Percentiles rank a stretch among this genome's conserved stretches.
phyloP scores from a whole-genome alignment of 148 eudicot species.

The Arbutus unedo region DNA sequence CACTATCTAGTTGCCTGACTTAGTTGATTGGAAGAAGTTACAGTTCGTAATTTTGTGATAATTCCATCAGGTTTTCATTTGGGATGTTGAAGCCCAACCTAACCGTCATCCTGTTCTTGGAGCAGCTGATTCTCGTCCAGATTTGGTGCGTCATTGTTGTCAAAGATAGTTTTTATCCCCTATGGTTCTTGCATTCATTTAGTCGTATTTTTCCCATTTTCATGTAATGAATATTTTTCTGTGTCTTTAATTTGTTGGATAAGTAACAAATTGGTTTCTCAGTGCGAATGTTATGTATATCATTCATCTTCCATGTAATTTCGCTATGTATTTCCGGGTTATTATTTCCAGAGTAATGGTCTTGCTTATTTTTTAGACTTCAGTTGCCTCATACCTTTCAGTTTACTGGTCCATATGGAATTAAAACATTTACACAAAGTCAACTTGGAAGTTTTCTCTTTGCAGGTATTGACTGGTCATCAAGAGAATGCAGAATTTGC shows the following conservation, averaged over 20 bases:
- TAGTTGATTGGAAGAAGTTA: background rate
- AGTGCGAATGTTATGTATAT: too few species aligned
- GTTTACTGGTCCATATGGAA: background rate
- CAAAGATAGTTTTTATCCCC: background rate
- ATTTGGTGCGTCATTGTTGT: conserved; percentile 49
- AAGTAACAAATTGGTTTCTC: background rate
- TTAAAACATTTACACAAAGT: background rate
- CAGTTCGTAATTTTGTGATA: background rate
- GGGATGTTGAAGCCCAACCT: conserved; percentile 93
- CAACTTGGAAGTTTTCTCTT: conserved; percentile 7
- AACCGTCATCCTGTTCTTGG: conserved; percentile 83
- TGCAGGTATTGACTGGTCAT: conserved; percentile 85
- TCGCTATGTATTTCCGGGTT: background rate
- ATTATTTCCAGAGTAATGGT: background rate
- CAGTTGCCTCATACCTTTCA: background rate
- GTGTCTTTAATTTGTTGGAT: background rate
- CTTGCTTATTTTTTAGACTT: background rate
- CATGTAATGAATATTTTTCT: background rate
- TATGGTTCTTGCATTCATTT: background rate
- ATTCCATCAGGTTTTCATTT: conserved; percentile 63
- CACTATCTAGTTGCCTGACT: background rate
- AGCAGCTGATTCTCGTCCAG: conserved; percentile 80
- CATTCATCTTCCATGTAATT: background rate
- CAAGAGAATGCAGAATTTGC: conserved; percentile 96
- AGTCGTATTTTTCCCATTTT: background rate